A percentile compares a stretch with the other conserved stretches of the same genome.
Conservation (phyloP, 768 basidiomycete genomes). For the Termitomyces sp. region DNA sequence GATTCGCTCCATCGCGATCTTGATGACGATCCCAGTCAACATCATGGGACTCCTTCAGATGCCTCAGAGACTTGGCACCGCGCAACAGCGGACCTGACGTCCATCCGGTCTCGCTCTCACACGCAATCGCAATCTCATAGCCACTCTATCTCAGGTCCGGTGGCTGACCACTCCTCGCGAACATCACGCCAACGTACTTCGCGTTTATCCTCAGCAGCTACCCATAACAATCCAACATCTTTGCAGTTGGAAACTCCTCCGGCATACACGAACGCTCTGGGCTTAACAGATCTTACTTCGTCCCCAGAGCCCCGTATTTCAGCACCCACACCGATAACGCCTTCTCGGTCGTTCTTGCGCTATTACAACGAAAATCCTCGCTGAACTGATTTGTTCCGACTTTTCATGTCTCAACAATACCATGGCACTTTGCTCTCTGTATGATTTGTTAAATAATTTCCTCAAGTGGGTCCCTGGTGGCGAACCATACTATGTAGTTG, state of each 20-base stretch:
- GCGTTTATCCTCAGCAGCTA: not conserved
- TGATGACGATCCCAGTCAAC: not conserved
- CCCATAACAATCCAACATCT: not conserved
- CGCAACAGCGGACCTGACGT: not conserved
- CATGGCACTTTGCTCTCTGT: not conserved
- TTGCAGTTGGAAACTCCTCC: not conserved
- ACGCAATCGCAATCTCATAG: not conserved
- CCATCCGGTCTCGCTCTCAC: not conserved
- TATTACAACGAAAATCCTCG: not conserved
- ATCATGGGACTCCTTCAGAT: not conserved
- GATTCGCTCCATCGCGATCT: not conserved
- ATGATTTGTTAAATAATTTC: not conserved
- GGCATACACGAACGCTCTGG: conserved; percentile 4
- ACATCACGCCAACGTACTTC: conserved; percentile 1
- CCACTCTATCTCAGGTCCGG: not conserved
- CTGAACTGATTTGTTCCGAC: not conserved
- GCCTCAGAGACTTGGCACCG: conserved; percentile 1
- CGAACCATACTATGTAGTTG: not conserved
- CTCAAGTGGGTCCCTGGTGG: not conserved
- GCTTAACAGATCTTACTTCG: conserved; percentile 3
- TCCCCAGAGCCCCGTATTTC: conserved; percentile 8
- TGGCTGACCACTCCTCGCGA: conserved; percentile 2
- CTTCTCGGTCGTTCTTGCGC: conserved; percentile 5
- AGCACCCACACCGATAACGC: conserved; percentile 7
- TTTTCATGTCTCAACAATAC: not conserved